phyloP scores from a whole-genome alignment of 176 grass and related monocot genomes.

The Urochloa ruziziensis region DNA sequence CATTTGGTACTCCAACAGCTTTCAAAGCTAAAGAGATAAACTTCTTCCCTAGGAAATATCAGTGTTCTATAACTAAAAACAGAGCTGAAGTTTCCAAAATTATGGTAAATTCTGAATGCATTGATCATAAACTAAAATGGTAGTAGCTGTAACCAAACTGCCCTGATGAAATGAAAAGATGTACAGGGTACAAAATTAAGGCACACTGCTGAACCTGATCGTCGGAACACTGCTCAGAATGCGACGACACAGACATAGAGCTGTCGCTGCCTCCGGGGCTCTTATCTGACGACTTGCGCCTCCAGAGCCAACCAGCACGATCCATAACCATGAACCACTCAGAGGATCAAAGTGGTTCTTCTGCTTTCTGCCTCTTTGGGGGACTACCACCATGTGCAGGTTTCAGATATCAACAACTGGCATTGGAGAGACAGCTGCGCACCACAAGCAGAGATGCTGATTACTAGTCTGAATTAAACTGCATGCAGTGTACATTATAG shows the following conservation, averaged over 20 bases:
- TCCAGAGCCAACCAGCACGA: slow-evolving; percentile 64
- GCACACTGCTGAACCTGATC: slow-evolving; percentile 56
- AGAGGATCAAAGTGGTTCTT: slow-evolving; percentile 2
- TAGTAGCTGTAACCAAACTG: neutral
- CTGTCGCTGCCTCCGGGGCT: slow-evolving; percentile 47
- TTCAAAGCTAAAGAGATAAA: neutral
- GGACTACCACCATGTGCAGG: slow-evolving; percentile 19
- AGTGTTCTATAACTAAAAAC: neutral
- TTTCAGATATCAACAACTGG: slow-evolving; percentile 25
- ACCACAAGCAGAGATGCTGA: neutral
- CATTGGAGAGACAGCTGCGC: slow-evolving; percentile 3
- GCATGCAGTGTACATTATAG: slow-evolving; percentile 9
- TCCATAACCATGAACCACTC: slow-evolving; percentile 60
- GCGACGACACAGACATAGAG: slow-evolving; percentile 39
- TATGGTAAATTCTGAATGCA: neutral
- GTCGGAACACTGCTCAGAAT: slow-evolving; percentile 48
- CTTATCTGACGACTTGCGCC: slow-evolving; percentile 69
- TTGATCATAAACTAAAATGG: neutral
- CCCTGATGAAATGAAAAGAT: slow-evolving; percentile 16
- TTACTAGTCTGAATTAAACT: slow-evolving; percentile 15
- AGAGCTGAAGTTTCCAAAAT: neutral
- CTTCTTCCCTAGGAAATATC: neutral
- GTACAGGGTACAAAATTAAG: slow-evolving; percentile 2
- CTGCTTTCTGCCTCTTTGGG: slow-evolving; percentile 8
- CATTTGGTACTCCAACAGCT: neutral